Evolutionary conservation across 352 stramenopile species (phyloP).

Genomic region (Pythium guiyangense): DNA sequence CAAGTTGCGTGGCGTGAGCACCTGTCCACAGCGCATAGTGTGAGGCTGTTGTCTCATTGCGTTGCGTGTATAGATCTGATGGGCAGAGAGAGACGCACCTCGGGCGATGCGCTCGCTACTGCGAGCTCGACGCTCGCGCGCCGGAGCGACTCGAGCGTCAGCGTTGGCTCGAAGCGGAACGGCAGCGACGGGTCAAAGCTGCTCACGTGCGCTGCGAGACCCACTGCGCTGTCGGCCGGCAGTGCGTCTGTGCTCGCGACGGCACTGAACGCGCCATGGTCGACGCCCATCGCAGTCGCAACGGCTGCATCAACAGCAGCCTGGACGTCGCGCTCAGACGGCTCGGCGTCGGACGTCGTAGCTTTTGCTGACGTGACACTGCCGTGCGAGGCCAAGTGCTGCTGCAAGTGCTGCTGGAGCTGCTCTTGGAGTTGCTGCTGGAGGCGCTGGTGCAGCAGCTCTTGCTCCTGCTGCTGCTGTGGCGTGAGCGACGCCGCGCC

Average conservation of each 20-base stretch:
- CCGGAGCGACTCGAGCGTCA: constrained; percentile 49
- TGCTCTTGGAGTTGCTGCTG: background rate
- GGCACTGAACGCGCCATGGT: background rate
- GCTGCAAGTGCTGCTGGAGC: no score
- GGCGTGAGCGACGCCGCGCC: no score
- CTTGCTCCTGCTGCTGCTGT: background rate
- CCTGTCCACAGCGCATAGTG: constrained; percentile 13
- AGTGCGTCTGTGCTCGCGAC: background rate
- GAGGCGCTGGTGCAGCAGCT: background rate
- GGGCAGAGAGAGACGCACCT: constrained; percentile 33
- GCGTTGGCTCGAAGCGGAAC: constrained; percentile 18
- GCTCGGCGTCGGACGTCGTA: no score
- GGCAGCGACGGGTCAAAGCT: background rate
- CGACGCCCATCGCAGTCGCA: background rate
- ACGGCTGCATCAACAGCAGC: background rate
- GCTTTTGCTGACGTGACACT: no score
- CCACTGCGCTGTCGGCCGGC: no score
- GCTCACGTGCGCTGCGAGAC: background rate
- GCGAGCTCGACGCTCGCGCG: constrained; percentile 20
- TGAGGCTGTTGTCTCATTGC: no score
- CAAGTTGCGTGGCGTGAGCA: constrained; percentile 87
- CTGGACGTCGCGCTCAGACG: no score
- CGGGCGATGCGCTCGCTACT: no score
- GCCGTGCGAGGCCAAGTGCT: no score
- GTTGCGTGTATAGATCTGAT: no score